These are phyloP conservation scores for Pelargonium fulgidum DNA, from an alignment of 441 rosid species.

Conservation along the genomic window DNA sequence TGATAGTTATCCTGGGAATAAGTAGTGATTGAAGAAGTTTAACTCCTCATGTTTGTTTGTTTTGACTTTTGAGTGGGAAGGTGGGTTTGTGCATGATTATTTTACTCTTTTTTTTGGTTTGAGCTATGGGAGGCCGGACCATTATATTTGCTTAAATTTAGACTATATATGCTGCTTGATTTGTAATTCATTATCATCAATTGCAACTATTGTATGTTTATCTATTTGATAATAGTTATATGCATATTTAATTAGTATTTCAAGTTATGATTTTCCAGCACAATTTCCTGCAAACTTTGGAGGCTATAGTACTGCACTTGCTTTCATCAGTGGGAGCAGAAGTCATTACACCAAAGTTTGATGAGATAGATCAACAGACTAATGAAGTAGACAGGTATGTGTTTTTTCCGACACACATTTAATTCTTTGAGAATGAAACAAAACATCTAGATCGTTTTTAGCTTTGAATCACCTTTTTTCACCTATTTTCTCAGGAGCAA, in stretches of 20 bases:
- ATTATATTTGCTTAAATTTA: too few species aligned
- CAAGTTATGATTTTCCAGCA: slow-evolving; percentile 38
- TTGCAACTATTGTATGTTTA: not conserved
- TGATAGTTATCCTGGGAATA: too few species aligned
- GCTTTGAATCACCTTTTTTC: slow-evolving; percentile 11
- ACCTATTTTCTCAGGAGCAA: slow-evolving; percentile 45
- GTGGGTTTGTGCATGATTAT: not conserved
- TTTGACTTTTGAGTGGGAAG: not conserved
- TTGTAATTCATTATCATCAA: not conserved
- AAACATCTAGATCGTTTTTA: slow-evolving; percentile 8
- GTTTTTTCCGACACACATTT: slow-evolving; percentile 10
- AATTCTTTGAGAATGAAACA: slow-evolving; percentile 16
- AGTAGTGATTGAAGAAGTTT: not conserved
- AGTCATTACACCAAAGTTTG: slow-evolving; percentile 71
- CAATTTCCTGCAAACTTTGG: slow-evolving; percentile 78
- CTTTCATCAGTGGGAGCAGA: slow-evolving; percentile 85
- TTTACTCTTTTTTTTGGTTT: too few species aligned
- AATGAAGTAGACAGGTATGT: slow-evolving; percentile 59
- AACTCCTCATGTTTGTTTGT: not conserved
- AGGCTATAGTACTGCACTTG: slow-evolving; percentile 71
- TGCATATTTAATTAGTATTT: slow-evolving; percentile 3
- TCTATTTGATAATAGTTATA: not conserved
- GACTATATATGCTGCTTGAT: not conserved
- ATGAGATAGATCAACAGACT: slow-evolving; percentile 56
- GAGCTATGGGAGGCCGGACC: too few species aligned